Base-by-base conservation (phyloP, 2,329 filamentous ascomycete genomes). In the Penicillium paneum region DNA sequence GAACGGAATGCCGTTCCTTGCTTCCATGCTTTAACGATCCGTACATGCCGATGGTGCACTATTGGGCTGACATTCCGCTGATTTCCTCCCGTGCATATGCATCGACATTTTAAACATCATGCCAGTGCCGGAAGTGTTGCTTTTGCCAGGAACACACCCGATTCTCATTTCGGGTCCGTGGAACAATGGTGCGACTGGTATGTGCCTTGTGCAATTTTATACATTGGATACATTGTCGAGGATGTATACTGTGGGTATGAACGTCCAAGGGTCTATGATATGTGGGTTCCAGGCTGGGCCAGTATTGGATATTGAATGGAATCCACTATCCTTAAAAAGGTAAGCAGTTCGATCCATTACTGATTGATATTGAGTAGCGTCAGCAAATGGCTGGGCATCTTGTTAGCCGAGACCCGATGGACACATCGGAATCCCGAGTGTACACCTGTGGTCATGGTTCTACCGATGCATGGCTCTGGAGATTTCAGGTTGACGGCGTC, bases 1-100 rank as follows among this genome's bases (percentile, higher is more conserved):
- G 19, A 31, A 42, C 10, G 49, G 42, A 44, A 59, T 53, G 57
- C 28, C 31, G 56, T 57, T 41, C 56, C 54, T 53, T 58, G 49
- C 53, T 44, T 49, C 48, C 55, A 49, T 52, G 51, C 44, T 49
- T 24, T 35, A 19, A 8, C 12, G 43, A 36, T 42, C 43, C 42
- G 42, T 42, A 41, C 57, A 48, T 54, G 44, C 45, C 58, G 49
- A 54, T 12, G 28, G 39, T 32, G 40, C 38, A 36, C 21, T 43
- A 45, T 49, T 44, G 45, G 43, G 45, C 26, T 44, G 11, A 46
- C 46, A 55, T 51, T 55, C 47, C 55, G 8, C 43, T 47, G 21
- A 12, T 32, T 46, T 43, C 41, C 41, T 47, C 21, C 17, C 28
- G 10, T 42, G 53, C 49, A 48, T 52, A 38, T 48, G 26, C 40